Base-by-base conservation (phyloP, 2,329 filamentous ascomycete genomes). In the Penicillium digitatum region DNA sequence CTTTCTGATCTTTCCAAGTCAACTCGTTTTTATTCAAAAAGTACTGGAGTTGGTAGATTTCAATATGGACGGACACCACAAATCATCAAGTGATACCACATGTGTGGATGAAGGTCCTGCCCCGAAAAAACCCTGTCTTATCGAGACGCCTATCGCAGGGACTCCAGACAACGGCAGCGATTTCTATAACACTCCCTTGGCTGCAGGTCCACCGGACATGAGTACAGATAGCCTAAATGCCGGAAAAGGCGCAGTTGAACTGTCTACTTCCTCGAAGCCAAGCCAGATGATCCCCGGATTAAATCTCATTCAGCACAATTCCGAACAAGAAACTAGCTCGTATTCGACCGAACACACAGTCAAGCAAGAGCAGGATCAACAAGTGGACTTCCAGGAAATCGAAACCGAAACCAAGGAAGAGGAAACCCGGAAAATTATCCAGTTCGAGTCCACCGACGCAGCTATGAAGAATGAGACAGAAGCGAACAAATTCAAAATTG, bases 141-240 rank as follows among this genome's bases (percentile, higher is more conserved):
- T 58, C 40, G 67, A 72, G 48, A 65, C 63, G 58, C 64, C 70
- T 46, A 57, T 68, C 53, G 57, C 65, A 54, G 63, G 60, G 54
- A 69, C 70, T 20, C 68, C 64, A 20, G 74, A 74, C 52, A 69
- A 73, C 63, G 72, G 66, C 47, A 76, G 72, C 55, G 72, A 76
- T 63, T 75, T 76, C 42, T 76, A 76, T 64, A 74, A 73, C 50
- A 75, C 73, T 10, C 71, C 72, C 3, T 59, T 69, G 52, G 61
- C 58, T 42, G 62, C 62, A 40, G 68, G 62, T 12, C 72, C 69
- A 0, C 70, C 71, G 3, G 57, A 66, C 22, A 54, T 53, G 18
- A 55, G 44, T n/a, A 24, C 45, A 11, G 54, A 56, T 5, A 48
- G 45, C 18, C 35, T 59, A 46, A 47, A 37, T 38, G 12, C 35